phyloP scores from a whole-genome alignment of 495 filamentous ascomycete species.

The Sporormia fimetaria region DNA sequence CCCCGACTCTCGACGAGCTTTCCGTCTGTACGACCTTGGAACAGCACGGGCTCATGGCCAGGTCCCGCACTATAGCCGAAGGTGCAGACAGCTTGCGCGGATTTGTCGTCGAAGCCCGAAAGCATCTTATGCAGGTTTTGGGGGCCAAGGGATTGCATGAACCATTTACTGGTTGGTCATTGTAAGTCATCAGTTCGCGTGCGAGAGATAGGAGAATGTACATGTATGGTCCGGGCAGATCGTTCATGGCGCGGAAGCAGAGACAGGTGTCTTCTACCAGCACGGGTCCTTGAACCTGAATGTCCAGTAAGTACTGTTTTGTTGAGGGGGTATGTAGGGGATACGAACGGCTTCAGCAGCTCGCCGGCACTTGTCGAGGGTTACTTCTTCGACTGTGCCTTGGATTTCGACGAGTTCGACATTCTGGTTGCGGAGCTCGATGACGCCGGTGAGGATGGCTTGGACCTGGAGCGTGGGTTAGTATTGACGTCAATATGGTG shows the following conservation, averaged over 20 bases:
- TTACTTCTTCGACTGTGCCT: constrained; percentile 84
- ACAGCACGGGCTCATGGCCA: constrained; percentile 72
- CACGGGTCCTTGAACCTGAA: constrained; percentile 70
- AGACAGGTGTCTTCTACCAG: constrained; percentile 93
- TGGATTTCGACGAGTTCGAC: constrained; percentile 84
- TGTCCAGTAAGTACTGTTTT: neutral
- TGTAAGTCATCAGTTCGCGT: too few species aligned
- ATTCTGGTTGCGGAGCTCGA: constrained; percentile 58
- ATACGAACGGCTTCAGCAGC: constrained; percentile 55
- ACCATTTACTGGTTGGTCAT: constrained; percentile 70
- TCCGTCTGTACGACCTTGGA: constrained; percentile 71
- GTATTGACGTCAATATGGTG: neutral
- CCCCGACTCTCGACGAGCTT: constrained; percentile 69
- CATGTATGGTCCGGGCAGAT: constrained; percentile 96
- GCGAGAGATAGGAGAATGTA: constrained; percentile 34
- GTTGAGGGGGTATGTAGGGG: neutral
- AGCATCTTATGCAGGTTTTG: constrained; percentile 84
- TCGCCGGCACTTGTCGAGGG: constrained; percentile 69
- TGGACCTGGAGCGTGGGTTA: constrained; percentile 35
- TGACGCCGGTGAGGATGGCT: constrained; percentile 65
- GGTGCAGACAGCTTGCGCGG: constrained; percentile 86
- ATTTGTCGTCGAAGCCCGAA: constrained; percentile 76
- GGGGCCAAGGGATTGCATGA: constrained; percentile 70
- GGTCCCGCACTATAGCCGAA: constrained; percentile 86
- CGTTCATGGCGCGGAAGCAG: constrained; percentile 79